phyloP scores from a whole-genome alignment of 441 rosid genomes.

The Gossypium davidsonii region DNA sequence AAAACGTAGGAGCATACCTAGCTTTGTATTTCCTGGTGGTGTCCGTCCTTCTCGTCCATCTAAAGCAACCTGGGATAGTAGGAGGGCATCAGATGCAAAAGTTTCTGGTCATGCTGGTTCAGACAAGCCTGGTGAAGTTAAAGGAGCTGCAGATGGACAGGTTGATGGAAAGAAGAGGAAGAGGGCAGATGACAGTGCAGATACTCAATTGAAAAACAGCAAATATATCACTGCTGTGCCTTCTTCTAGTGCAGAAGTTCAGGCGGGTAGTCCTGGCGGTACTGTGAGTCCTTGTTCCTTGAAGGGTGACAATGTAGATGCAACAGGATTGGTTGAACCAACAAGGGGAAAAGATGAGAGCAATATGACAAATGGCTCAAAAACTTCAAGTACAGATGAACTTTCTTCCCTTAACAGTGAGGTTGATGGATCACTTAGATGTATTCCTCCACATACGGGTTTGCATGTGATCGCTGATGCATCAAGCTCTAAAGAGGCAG shows the following conservation, averaged over 20 bases:
- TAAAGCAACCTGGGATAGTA: slow-evolving; percentile 68
- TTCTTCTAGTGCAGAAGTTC: slow-evolving; percentile 33
- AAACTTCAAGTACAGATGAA: slow-evolving; percentile 16
- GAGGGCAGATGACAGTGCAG: slow-evolving; percentile 39
- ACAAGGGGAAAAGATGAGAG: slow-evolving; percentile 30
- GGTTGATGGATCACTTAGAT: slow-evolving; percentile 19
- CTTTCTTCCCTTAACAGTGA: slow-evolving; percentile 23
- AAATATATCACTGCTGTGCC: slow-evolving; percentile 27
- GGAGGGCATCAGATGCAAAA: slow-evolving; percentile 39
- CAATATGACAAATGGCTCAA: slow-evolving; percentile 15
- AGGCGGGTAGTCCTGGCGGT: slow-evolving; percentile 38
- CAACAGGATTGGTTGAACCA: slow-evolving; percentile 20
- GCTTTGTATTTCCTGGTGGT: slow-evolving; percentile 82
- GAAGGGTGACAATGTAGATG: slow-evolving; percentile 24
- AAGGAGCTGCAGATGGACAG: slow-evolving; percentile 48
- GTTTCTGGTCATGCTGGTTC: slow-evolving; percentile 20
- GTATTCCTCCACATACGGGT: slow-evolving; percentile 18
- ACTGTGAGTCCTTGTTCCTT: slow-evolving; percentile 32
- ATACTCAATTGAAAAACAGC: slow-evolving; percentile 25
- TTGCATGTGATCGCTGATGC: slow-evolving; percentile 25
- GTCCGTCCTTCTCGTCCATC: slow-evolving; percentile 62
- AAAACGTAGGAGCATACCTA: slow-evolving; percentile 61
- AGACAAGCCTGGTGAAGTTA: slow-evolving; percentile 32
- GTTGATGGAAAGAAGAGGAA: slow-evolving; percentile 59
- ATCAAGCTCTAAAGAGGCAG: slow-evolving; percentile 47